A percentile compares a stretch with the other conserved stretches of the same genome.
Evolutionary conservation across 2,329 filamentous ascomycete species (phyloP).

Genomic region (Beauveria sp.): DNA sequence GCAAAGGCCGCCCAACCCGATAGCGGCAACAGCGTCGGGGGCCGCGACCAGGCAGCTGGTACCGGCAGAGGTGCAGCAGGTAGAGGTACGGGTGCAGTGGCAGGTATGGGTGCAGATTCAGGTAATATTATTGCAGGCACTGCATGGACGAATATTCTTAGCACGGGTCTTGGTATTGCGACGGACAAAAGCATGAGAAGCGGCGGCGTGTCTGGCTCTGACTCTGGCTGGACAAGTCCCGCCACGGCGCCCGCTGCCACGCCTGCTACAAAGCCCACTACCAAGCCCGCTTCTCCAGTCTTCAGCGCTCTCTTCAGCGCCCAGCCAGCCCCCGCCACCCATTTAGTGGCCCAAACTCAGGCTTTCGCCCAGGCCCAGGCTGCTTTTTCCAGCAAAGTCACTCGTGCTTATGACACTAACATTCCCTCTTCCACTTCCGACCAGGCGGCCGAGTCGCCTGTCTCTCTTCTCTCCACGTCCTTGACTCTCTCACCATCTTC

Average conservation of each 20-base stretch:
- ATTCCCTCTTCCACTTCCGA: conserved; percentile 15
- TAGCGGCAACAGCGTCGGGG: conserved; percentile 1
- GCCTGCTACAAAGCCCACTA: neutral
- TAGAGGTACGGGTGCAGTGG: no score
- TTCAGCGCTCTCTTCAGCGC: conserved; percentile 6
- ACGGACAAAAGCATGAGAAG: neutral
- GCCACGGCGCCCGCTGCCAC: neutral
- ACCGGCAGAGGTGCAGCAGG: neutral
- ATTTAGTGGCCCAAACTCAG: neutral
- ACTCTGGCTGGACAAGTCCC: neutral
- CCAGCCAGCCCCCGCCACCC: neutral
- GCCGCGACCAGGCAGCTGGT: neutral
- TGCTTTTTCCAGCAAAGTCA: neutral
- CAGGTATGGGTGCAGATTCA: no score
- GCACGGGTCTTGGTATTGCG: neutral
- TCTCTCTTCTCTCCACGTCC: conserved; percentile 12
- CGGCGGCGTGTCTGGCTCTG: neutral
- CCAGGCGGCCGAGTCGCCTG: conserved; percentile 7
- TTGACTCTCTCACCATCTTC: conserved; percentile 18
- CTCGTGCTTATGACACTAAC: neutral
- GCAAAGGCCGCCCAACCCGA: neutral
- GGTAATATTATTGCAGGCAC: neutral
- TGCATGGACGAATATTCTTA: neutral
- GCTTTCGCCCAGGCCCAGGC: neutral
- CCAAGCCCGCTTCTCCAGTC: neutral